Base-by-base conservation (phyloP, 1,284 basidiomycete genomes). In the Xanthoconium separans region DNA sequence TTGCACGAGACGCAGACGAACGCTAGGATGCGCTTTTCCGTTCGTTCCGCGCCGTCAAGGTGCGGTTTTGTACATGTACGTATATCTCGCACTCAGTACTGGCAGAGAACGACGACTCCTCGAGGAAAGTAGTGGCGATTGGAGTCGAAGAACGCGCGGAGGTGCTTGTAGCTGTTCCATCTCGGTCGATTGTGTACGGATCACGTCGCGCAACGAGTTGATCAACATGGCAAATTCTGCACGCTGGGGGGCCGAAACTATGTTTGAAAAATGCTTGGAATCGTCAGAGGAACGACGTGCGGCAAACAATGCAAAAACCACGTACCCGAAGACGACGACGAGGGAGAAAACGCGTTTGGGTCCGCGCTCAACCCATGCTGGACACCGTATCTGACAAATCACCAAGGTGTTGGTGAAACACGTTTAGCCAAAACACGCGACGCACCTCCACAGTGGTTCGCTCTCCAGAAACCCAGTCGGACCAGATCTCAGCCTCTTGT, bases 391-490 rank as follows among this genome's bases (percentile, higher is more conserved):
- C 57, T 48, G 22, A 22, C 22, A 4, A 22, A 22, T 7, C 51
- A 16, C 6, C 20, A 15, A 12, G 47, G 22, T 22, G 22, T 29
- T 22, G 5, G 13, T 22, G 18, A 10, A 53, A 6, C 42, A 30
- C 15, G 20, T 6, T 29, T 31, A 33, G 24, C 24, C 12, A 20
- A 2, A 34, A 16, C 34, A 77, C 5, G 10, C 29, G 16, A 31
- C 13, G 27, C 24, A n/a, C 36, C 59, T 91, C 68, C 62, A 95
- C 95, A 92, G 65, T 94, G 96, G 67, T 96, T 94, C 50, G 93
- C 93, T 74, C 98, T 98, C 89, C 94, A 95, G 69, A 98, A 99
- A 71, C 83, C 93, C 95, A 98, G 69, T 98, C 95, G 68, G 99
- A 93, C 96, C 95, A 99, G 33, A 98, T 77, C 68, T 95, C 95